These are phyloP conservation scores for Coemansia sp. DNA, from an alignment of 192 early-diverging fungal species.

Conservation along the genomic window DNA sequence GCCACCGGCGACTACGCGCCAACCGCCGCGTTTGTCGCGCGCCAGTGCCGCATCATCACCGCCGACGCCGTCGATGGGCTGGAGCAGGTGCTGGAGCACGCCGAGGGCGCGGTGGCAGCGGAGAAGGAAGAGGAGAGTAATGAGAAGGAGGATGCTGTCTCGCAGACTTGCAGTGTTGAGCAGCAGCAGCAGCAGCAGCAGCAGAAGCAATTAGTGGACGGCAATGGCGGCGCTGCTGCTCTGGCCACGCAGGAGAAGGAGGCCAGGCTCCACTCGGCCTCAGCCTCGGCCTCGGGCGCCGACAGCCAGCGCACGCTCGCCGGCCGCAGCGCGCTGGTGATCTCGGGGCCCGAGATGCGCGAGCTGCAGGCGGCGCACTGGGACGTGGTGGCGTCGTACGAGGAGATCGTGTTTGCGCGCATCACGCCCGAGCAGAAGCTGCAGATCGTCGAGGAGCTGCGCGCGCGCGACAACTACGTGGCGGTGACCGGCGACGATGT, in stretches of 20 bases:
- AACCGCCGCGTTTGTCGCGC: conserved; percentile 80
- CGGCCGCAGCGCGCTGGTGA: conserved; percentile 46
- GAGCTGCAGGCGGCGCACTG: conserved; percentile 65
- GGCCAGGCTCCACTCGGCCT: too few species aligned
- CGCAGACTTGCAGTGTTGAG: too few species aligned
- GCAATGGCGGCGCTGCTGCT: too few species aligned
- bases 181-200: too few species aligned
- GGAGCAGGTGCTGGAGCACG: conserved; percentile 25
- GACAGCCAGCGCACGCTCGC: conserved; percentile 19
- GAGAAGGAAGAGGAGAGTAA: not conserved
- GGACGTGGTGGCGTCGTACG: conserved; percentile 67
- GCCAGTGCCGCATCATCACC: conserved; percentile 76
- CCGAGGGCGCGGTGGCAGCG: not conserved
- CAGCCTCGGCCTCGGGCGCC: not conserved
- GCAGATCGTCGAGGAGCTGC: conserved; percentile 74
- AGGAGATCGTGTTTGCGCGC: conserved; percentile 84
- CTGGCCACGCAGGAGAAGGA: too few species aligned
- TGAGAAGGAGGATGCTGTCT: not conserved
- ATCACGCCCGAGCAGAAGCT: conserved; percentile 89
- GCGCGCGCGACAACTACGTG: conserved; percentile 68
- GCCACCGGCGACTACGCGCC: conserved; percentile 78
- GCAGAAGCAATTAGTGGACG: too few species aligned
- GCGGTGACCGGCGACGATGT: conserved; percentile 94
- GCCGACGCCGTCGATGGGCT: conserved; percentile 27
- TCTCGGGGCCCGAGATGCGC: conserved; percentile 69